Evolutionary conservation across 768 basidiomycete species (phyloP).

Genomic region (Boletus sp.): DNA sequence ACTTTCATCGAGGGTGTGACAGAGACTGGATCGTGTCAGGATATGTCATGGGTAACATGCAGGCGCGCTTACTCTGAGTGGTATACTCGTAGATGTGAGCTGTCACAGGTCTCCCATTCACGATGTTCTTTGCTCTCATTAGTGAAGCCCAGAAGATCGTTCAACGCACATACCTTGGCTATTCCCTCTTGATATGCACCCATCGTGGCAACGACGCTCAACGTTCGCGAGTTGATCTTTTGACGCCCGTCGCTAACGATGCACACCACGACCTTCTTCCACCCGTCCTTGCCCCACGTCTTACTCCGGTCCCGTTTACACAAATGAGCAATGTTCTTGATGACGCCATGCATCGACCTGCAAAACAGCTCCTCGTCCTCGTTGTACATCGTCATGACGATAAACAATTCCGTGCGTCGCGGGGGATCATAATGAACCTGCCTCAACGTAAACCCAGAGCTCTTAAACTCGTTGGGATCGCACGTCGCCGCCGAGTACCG

Average conservation of each 20-base stretch:
- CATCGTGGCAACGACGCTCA: conserved; percentile 89
- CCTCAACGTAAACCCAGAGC: conserved; percentile 79
- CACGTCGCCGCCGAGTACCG: conserved; percentile 94
- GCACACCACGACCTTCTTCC: conserved; percentile 97
- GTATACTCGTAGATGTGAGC: conserved; percentile 96
- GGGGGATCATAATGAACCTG: conserved; percentile 92
- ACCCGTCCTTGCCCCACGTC: conserved; percentile 96
- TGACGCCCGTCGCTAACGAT: conserved; percentile 84
- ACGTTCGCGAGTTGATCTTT: conserved; percentile 82
- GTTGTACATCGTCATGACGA: conserved; percentile 99
- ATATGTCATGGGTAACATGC: neutral
- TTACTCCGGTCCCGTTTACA: conserved; percentile 84
- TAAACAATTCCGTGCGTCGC: conserved; percentile 89
- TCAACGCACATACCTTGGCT: conserved; percentile 58
- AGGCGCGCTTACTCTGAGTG: conserved; percentile 61
- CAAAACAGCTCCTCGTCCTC: conserved; percentile 90
- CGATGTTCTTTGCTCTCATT: conserved; percentile 49
- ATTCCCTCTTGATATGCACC: conserved; percentile 94
- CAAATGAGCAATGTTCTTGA: conserved; percentile 89
- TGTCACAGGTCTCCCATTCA: conserved; percentile 79
- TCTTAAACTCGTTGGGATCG: conserved; percentile 91
- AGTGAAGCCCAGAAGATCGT: neutral
- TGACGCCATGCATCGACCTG: conserved; percentile 93
- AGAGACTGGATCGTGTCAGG: conserved; percentile 52
- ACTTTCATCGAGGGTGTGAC: conserved; percentile 80